Percentiles rank a stretch among this genome's conserved stretches.
Evolutionary conservation across 2,329 filamentous ascomycete genomes (phyloP).

Genomic region (Talaromyces sp.): DNA sequence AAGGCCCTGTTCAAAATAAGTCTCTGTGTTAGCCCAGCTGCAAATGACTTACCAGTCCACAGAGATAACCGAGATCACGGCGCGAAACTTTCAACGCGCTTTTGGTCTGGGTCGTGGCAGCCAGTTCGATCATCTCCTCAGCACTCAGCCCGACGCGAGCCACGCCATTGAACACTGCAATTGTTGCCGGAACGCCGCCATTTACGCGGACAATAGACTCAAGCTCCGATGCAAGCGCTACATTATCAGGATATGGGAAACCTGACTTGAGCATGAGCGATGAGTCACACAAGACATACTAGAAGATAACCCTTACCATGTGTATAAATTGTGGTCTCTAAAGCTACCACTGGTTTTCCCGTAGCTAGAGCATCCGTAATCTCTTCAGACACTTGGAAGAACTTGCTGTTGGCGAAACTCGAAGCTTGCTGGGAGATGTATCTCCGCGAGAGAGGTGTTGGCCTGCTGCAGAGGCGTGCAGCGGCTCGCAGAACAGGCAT

Average conservation of each 20-base stretch:
- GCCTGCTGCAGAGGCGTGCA: slow-evolving; percentile 5
- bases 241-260: slow-evolving; percentile 65
- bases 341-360: slow-evolving; percentile 77
- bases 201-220: slow-evolving; percentile 74
- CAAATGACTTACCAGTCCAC: slow-evolving; percentile 56
- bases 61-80: slow-evolving; percentile 76
- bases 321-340: slow-evolving; percentile 96
- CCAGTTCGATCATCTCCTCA: slow-evolving; percentile 67
- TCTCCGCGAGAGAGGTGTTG: slow-evolving; percentile 1
- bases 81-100: slow-evolving; percentile 76
- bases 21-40: background rate
- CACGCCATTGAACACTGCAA: slow-evolving; percentile 78
- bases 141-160: slow-evolving; percentile 71
- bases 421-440: slow-evolving; percentile 20
- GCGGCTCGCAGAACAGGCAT: slow-evolving; percentile 1
- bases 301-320: slow-evolving; percentile 55
- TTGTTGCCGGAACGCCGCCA: slow-evolving; percentile 82
- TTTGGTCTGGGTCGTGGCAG: slow-evolving; percentile 57
- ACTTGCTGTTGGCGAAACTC: slow-evolving; percentile 31
- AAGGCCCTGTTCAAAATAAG: slow-evolving; percentile 46
- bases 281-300: background rate
- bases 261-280: slow-evolving; percentile 37
- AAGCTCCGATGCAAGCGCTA: slow-evolving; percentile 70
- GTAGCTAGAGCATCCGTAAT: slow-evolving; percentile 69
- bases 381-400: slow-evolving; percentile 74